Conservation (phyloP, 2,329 filamentous ascomycete species). For the Xylariomycetidae sp. region DNA sequence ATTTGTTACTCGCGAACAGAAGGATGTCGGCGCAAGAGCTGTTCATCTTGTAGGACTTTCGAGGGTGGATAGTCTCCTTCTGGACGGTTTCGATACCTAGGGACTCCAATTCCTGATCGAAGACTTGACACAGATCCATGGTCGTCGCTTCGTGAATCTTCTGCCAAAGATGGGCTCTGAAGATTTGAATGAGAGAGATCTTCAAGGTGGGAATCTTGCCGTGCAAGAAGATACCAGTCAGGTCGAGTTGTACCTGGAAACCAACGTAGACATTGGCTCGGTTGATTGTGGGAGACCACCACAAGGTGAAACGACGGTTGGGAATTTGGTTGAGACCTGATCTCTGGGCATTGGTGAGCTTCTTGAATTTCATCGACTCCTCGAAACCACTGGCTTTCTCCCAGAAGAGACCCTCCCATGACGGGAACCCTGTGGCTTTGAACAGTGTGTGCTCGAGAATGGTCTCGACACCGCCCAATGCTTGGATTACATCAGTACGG, state of each 20-base stretch:
- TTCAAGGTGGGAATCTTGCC: constrained; percentile 98
- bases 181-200: constrained; percentile 97
- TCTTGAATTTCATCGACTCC: constrained; percentile 92
- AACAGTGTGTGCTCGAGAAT: constrained; percentile 96
- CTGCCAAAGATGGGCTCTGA: constrained; percentile 99
- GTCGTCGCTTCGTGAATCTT: constrained; percentile 99
- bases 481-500: constrained; percentile 93
- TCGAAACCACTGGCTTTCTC: constrained; percentile 59
- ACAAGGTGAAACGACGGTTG: constrained; percentile 95
- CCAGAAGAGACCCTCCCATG: constrained; percentile 92
- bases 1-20: constrained; percentile 95
- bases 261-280: constrained; percentile 96
- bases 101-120: constrained; percentile 94
- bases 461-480: constrained; percentile 91
- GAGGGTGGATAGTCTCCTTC: constrained; percentile 97
- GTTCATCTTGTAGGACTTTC: constrained; percentile 99
- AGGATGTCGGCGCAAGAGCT: constrained; percentile 97
- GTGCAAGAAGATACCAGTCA: constrained; percentile 98
- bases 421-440: constrained; percentile 93
- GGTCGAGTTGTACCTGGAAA: constrained; percentile 97
- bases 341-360: constrained; percentile 92
- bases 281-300: constrained; percentile 95
- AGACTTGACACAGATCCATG: constrained; percentile 98
- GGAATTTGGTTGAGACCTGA: constrained; percentile 98
- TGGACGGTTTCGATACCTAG: constrained; percentile 96